Base-by-base conservation (phyloP, 352 stramenopile species). In the Thraustochytrium sp. region DNA sequence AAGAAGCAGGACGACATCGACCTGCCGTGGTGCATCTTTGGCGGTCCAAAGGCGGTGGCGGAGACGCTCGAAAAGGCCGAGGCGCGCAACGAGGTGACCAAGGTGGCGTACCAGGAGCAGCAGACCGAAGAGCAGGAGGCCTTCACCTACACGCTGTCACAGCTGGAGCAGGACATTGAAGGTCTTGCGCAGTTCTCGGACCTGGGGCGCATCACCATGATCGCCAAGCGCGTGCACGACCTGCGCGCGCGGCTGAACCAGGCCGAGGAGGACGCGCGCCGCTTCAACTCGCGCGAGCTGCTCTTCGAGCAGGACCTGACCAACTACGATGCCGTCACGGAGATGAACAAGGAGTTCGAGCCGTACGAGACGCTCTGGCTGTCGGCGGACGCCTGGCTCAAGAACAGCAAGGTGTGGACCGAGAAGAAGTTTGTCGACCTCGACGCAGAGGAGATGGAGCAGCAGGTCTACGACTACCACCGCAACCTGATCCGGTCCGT, bases 301-400 rank as follows among this genome's bases (percentile, higher is more conserved):
- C 85, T 97, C 4, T 97, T 97, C 36, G 90, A 89, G 8, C 88
- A 92, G 29, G 90, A 95, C 31, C 85, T 94, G n/a, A 96, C 94
- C 2, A 92, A 97, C 77, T 98, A 98, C 73, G 89, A 93, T 53
- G 88, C 94, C 73, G 91, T 98, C 29, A 88, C 91, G 51, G 93
- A 94, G 55, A 93, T 98, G 56, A 87, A 89, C 0, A 94, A 96
- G 37, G 89, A 93, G 42, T 97, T 98, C 85, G 94, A 98, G 65
- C 93, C 94, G 5, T 98, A 97, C 84, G 94, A 92, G n/a, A 90
- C 94, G 51, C 86, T 98, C 2, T 98, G 94, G 94, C 94, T 95
- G 84, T 95, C 90, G 1, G 90, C 91, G 3, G 92, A 95, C 73
- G 90, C 90, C 38, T 98, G 94, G 94, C 85, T 95, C n/a, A 89